These are phyloP conservation scores for Cryphonectria naterciae DNA, from an alignment of 2,329 filamentous ascomycete species.

Conservation along the genomic window DNA sequence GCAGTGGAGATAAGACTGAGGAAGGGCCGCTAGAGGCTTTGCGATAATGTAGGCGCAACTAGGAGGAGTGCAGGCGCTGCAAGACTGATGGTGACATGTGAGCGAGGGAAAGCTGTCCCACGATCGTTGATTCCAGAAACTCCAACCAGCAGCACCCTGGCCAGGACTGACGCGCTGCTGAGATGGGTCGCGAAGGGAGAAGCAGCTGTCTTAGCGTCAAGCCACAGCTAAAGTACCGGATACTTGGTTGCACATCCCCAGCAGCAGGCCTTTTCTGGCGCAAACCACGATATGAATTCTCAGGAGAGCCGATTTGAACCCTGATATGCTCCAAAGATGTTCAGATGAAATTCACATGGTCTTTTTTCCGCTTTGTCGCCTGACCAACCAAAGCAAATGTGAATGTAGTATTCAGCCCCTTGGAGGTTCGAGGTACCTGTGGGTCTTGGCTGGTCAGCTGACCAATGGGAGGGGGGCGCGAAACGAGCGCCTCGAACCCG, in stretches of 20 bases:
- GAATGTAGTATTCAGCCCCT: background rate
- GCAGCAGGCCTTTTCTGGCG: background rate
- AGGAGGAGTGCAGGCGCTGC: constrained; percentile 2
- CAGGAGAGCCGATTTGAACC: background rate
- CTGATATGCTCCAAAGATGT: background rate
- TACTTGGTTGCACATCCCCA: constrained; percentile 33
- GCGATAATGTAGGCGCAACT: constrained; percentile 17
- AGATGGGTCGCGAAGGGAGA: constrained; percentile 15
- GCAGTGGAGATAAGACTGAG: constrained; percentile 11
- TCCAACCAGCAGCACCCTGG: background rate
- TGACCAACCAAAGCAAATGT: background rate
- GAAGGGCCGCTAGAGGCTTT: constrained; percentile 19
- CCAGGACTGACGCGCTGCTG: constrained; percentile 5
- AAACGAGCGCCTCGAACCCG: constrained; percentile 8
- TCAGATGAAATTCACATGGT: background rate
- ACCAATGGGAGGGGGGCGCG: constrained; percentile 12
- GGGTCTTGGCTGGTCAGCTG: background rate
- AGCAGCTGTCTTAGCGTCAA: constrained; percentile 5
- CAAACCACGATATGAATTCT: background rate
- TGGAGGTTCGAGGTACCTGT: background rate
- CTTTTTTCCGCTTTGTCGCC: background rate
- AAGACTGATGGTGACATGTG: background rate
- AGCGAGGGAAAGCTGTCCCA: constrained; percentile 11
- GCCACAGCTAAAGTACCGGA: constrained; percentile 12
- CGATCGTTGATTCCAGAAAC: constrained; percentile 3